Percentiles rank a stretch among this genome's conserved stretches.
Conservation (phyloP, 306 rosid genomes). For the Quercus rubra region DNA sequence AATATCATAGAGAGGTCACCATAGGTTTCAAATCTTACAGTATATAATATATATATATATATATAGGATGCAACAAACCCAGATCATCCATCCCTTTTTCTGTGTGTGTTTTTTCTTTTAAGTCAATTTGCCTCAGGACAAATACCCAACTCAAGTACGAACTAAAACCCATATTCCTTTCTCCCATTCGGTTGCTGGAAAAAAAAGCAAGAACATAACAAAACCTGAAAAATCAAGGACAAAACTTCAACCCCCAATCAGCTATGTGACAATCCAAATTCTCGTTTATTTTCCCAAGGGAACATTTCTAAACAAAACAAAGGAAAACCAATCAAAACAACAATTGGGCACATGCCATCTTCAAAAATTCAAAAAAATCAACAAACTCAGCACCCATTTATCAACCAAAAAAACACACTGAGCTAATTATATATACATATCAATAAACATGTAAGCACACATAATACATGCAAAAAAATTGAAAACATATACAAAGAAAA, state of each 20-base stretch:
- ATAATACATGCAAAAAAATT: too few relatives aligned
- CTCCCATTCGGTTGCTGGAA: too few relatives aligned
- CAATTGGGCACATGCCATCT: background rate
- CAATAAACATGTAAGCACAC: background rate
- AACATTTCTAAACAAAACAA: background rate
- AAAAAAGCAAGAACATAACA: too few relatives aligned
- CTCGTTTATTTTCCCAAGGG: background rate
- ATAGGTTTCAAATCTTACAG: too few relatives aligned
- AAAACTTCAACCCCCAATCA: background rate
- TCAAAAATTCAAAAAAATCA: background rate
- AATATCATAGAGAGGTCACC: too few relatives aligned
- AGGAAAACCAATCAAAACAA: background rate
- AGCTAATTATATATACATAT: background rate
- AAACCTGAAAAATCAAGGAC: background rate
- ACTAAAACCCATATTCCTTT: too few relatives aligned
- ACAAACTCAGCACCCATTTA: background rate
- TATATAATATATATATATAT: too few relatives aligned
- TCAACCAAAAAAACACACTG: background rate
- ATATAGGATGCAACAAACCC: too few relatives aligned
- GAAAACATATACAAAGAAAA: background rate
- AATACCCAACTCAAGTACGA: too few relatives aligned
- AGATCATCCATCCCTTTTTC: too few relatives aligned
- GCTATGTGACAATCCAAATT: background rate
- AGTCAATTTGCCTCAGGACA: too few relatives aligned
- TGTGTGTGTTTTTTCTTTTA: too few relatives aligned